Conservation (phyloP, 345 rosid genomes). For the Eutrema heterophyllum region DNA sequence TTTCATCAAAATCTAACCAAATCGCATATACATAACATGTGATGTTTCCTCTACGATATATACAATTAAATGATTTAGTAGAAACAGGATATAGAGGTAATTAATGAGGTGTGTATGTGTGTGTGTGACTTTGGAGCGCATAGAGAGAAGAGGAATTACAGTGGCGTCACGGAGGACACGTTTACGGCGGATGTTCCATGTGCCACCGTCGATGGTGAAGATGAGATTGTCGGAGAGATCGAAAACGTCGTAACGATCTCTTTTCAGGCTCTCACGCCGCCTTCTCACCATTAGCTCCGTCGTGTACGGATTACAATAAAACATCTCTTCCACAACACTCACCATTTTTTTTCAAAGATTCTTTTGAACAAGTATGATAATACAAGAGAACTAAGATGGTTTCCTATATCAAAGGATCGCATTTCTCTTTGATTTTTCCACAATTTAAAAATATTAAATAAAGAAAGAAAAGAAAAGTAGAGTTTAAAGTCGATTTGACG, state of each 20-base stretch:
- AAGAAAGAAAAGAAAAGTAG: constrained; percentile 2
- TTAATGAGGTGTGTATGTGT: not conserved
- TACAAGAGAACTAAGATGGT: not conserved
- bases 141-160: constrained; percentile 47
- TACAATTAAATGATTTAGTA: not conserved
- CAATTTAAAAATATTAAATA: not conserved
- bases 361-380: not conserved
- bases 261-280: constrained; percentile 33
- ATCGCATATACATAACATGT: not conserved
- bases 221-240: constrained; percentile 48
- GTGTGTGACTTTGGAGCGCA: constrained; percentile 48
- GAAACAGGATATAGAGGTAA: not conserved
- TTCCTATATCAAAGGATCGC: not conserved
- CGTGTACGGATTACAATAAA: constrained; percentile 48
- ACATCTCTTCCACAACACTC: constrained; percentile 48
- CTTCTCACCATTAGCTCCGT: constrained; percentile 51
- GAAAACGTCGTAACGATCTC: constrained; percentile 37
- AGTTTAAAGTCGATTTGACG: constrained; percentile 12
- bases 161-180: constrained; percentile 49
- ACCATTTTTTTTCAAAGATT: constrained; percentile 14
- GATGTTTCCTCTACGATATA: not conserved
- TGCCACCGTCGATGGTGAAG: constrained; percentile 48
- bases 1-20: not conserved
- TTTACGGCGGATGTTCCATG: constrained; percentile 43
- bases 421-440: not conserved